Conservation (phyloP, 345 rosid species). For the Microthlaspi erraticum region DNA sequence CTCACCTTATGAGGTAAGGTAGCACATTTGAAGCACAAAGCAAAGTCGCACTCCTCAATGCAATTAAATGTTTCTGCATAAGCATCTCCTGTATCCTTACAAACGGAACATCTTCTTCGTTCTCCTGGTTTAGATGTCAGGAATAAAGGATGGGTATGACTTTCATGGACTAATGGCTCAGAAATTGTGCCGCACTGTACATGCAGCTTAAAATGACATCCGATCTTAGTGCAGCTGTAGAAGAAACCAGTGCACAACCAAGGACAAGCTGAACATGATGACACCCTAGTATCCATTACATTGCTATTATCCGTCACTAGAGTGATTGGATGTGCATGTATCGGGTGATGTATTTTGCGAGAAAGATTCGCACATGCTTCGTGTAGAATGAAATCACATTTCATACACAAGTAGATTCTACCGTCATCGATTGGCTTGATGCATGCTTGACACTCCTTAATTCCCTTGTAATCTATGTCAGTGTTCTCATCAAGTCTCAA, state of each 20-base stretch:
- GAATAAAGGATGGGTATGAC: not conserved
- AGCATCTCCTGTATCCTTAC: not conserved
- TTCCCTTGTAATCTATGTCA: not conserved
- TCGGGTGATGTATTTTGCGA: not conserved
- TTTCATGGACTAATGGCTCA: not conserved
- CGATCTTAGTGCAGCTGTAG: not conserved
- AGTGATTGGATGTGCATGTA: not conserved
- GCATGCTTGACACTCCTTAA: not conserved
- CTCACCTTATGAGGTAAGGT: not conserved
- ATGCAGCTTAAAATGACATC: not conserved
- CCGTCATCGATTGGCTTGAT: not conserved
- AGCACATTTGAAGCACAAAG: constrained; percentile 1
- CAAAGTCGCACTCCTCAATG: constrained; percentile 3
- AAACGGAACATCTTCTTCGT: not conserved
- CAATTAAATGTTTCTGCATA: not conserved
- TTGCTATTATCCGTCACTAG: not conserved
- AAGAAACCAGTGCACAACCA: not conserved
- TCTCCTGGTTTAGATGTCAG: not conserved
- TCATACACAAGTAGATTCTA: not conserved
- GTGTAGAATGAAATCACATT: not conserved
- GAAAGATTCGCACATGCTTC: not conserved
- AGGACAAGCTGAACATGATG: not conserved
- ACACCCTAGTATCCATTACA: fast-evolving
- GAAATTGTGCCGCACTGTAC: not conserved
- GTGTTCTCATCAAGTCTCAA: not conserved